Base-by-base conservation (phyloP, 2,329 filamentous ascomycete genomes). In the Cryphonectria radicalis region DNA sequence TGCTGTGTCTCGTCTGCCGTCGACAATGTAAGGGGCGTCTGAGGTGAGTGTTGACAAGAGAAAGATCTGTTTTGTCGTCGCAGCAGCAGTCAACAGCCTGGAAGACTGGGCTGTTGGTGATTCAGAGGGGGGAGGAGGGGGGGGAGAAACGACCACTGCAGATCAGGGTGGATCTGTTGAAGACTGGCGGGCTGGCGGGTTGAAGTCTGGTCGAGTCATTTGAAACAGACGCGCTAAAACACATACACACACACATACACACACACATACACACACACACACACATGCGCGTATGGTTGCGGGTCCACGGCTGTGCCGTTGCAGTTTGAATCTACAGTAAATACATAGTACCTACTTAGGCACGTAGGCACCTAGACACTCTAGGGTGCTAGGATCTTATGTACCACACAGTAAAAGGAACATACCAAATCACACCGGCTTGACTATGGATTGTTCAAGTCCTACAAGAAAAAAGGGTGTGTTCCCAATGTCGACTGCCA, bases 161-260 rank as follows among this genome's bases (percentile, higher is more conserved):
- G 63, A 35, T 25, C 63, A 53, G 43, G 28, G 63, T 65, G 63
- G 63, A 65, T 65, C 63, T 65, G 63, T 50, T 53, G 42, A 65
- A 65, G 63, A 65, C 63, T 53, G 42, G 63, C 62, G 13, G n/a
- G 62, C 40, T 43, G 40, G 62, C 40, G 40, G 40, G 62, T 64
- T 64, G 62, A 64, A 46, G 40, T 53, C 63, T 65, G 63, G 63
- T 65, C 63, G 63, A 65, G 63, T 65, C 63, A 65, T 65, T 43
- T 43, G 63, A 65, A 65, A 65, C 63, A 65, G 28, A 50, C 63
- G 63, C 63, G 63, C 63, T 65, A 65, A 65, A 65, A 65, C 63
- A 46, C 62, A 63, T 5, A 63, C 40, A 42, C 62, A 40, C 22
- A 40, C 35, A n/a, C n/a, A 40, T 35, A 40, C 60, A 42, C 22